These are phyloP conservation scores for Daldinia eschscholtzii DNA, from an alignment of 2,329 filamentous ascomycete species.

Conservation along the genomic window DNA sequence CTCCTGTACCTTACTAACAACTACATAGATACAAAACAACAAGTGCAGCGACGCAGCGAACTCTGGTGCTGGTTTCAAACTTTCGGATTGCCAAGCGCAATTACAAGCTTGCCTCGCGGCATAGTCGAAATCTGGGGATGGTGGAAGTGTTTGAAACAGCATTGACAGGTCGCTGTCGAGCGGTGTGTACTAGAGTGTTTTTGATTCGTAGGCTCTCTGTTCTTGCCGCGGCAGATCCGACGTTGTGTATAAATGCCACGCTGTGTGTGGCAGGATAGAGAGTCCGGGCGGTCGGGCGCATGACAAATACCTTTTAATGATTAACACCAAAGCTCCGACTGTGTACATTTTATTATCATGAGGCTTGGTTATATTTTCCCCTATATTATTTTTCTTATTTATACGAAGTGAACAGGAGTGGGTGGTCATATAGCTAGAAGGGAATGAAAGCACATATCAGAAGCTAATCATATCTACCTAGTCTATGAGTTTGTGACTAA, in stretches of 20 bases:
- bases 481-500: neutral
- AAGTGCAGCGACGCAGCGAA: constrained; percentile 70
- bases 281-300: constrained; percentile 38
- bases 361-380: constrained; percentile 37
- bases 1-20: constrained; percentile 5
- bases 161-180: constrained; percentile 17
- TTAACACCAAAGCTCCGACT: constrained; percentile 41
- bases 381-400: constrained; percentile 25
- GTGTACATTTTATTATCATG: constrained; percentile 39
- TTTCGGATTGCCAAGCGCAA: constrained; percentile 69
- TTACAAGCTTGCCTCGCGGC: constrained; percentile 47
- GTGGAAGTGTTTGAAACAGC: constrained; percentile 23
- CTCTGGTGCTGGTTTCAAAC: constrained; percentile 59
- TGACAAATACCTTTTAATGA: constrained; percentile 41
- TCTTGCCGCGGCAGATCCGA: constrained; percentile 17
- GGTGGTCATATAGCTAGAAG: constrained; percentile 42
- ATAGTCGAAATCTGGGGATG: constrained; percentile 27
- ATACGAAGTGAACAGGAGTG: constrained; percentile 37
- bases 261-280: constrained; percentile 44
- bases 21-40: constrained; percentile 68
- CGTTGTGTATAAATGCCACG: constrained; percentile 33
- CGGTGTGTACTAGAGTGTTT: constrained; percentile 21
- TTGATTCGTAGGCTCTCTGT: constrained; percentile 40
- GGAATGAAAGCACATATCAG: constrained; percentile 43
- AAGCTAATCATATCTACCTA: constrained; percentile 3